These are phyloP conservation scores for Taiozyma onychis DNA, from an alignment of 1,139 yeast genomes.

Conservation along the genomic window DNA sequence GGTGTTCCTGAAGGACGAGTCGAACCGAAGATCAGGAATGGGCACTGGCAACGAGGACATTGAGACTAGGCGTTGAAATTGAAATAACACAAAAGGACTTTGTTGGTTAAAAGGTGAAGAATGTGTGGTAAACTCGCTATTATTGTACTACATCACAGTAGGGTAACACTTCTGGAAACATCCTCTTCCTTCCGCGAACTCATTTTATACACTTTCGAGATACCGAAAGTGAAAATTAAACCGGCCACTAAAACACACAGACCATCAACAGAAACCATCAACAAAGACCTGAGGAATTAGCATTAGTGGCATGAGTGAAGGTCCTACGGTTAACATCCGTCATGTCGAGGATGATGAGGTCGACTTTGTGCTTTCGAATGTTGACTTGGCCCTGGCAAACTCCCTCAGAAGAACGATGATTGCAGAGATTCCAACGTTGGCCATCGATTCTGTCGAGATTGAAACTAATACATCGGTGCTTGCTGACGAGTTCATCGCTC, in stretches of 20 bases:
- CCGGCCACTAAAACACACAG: too few relatives aligned
- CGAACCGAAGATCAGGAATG: slow-evolving; percentile 66
- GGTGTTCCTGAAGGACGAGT: slow-evolving; percentile 48
- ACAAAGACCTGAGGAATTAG: too few relatives aligned
- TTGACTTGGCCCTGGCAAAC: slow-evolving; percentile 88
- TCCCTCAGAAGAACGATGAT: slow-evolving; percentile 87
- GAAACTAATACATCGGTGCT: slow-evolving; percentile 89
- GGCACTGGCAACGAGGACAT: slow-evolving; percentile 20
- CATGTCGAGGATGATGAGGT: slow-evolving; percentile 81
- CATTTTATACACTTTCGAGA: not conserved
- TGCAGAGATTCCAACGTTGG: slow-evolving; percentile 93
- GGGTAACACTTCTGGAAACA: too few relatives aligned
- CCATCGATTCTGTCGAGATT: slow-evolving; percentile 93
- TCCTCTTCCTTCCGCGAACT: not conserved
- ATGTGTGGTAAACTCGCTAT: not conserved
- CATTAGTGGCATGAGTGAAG: not conserved
- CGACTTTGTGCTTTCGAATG: slow-evolving; percentile 82
- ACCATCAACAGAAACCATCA: not conserved
- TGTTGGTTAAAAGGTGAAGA: too few relatives aligned
- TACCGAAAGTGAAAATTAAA: not conserved
- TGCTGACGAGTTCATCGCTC: slow-evolving; percentile 95
- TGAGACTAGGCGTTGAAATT: not conserved
- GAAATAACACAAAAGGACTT: too few relatives aligned
- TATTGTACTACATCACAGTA: too few relatives aligned
- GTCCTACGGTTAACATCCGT: slow-evolving; percentile 83